Evolutionary conservation across 192 early-diverging fungal species (phyloP).

Genomic region (Pilobolus umbonatus): DNA sequence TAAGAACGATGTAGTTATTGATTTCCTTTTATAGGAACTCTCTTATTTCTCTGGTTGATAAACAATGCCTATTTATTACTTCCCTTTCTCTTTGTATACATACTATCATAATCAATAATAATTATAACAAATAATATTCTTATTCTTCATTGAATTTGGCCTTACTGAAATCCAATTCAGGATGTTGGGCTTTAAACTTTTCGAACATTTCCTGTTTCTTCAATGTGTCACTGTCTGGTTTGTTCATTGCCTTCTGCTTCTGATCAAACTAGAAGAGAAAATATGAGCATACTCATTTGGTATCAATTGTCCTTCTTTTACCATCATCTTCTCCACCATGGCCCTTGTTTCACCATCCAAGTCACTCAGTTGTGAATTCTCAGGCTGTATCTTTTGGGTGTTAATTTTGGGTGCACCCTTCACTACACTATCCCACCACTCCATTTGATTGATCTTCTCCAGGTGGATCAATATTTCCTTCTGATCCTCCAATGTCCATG

Average conservation of each 20-base stretch:
- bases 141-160: constrained; percentile 5
- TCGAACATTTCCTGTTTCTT: constrained; percentile 73
- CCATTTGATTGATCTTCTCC: constrained; percentile 75
- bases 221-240: constrained; percentile 73
- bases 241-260: constrained; percentile 73
- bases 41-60: not conserved
- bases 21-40: not conserved
- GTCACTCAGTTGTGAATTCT: constrained; percentile 83
- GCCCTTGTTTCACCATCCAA: constrained; percentile 84
- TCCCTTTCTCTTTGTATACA: no score
- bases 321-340: constrained; percentile 98
- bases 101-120: not conserved
- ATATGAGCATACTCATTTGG: constrained; percentile 4
- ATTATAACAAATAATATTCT: not conserved
- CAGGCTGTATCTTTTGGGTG: constrained; percentile 83
- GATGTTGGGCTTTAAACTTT: constrained; percentile 66
- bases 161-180: constrained; percentile 61
- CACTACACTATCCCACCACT: constrained; percentile 90
- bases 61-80: not conserved
- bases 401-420: constrained; percentile 78
- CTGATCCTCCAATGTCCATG: constrained; percentile 72
- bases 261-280: constrained; percentile 74
- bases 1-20: no score
- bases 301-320: constrained; percentile 23
- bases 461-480: constrained; percentile 72